Evolutionary conservation across 2,329 filamentous ascomycete species (phyloP), one percentile per base, ranked within the genome.

Genomic region (Venturiaceae sp.): DNA sequence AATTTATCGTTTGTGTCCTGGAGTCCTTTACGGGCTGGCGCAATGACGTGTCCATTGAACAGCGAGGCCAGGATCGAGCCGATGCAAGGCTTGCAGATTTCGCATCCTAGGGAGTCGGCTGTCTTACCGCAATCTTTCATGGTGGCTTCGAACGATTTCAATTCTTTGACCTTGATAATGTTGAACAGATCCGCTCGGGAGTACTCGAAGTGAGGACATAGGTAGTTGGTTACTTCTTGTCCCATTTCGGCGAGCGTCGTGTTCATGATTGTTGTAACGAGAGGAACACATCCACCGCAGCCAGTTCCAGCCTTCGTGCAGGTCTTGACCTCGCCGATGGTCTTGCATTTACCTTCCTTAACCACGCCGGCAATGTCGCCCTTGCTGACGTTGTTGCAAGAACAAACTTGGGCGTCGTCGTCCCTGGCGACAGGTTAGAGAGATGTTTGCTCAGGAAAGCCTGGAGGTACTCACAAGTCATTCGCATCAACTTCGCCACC

Each of bases 241-340:
- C 91, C 91, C 84, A 92, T 88, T 11, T 84, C 83, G 53, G 84
- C 78, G 88, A 96, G 91, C 30, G 90, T 86, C 69, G 86, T 86
- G 78, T 92, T 94, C 81, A 95, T 94, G 68, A 96, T 95, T 63
- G 84, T 86, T 58, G 90, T 89, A 1, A 95, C 87, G 5, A 96
- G 81, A 6, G 91, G 90, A 81, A 95, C 84, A 69, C 91, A 96
- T 7, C 91, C 91, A 64, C 90, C 91, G 66, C 91, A 96, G 3
- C 91, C 91, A 0, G 89, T 95, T 46, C 91, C 91, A 19, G 90
- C 90, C 71, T 96, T 96, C n/a, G 91, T 95, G 75, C 90, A 95
- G 1, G 87, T 83, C 72, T 96, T 95, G 67, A 96, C 80, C 57
- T 92, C 87, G 57, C 84, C 86, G 50, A 95, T 81, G 26, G 87